Percentiles rank a stretch among this genome's conserved stretches.
phyloP scores from a whole-genome alignment of 1,284 basidiomycete genomes.

The Ustilago cynodontis region DNA sequence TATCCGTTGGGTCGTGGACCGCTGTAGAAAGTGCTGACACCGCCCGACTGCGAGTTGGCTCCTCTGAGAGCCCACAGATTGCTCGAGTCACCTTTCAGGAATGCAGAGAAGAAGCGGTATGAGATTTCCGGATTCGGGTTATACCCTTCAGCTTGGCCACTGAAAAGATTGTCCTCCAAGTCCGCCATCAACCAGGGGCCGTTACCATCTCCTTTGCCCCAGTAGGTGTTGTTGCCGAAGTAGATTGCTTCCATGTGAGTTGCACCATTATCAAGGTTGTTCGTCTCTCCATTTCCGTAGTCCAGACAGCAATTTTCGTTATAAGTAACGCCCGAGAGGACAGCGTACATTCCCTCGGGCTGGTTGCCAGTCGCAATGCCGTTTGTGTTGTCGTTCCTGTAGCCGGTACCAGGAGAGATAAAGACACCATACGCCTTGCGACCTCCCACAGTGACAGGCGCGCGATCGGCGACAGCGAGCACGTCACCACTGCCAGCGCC shows the following conservation, averaged over 20 bases:
- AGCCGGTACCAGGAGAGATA: constrained; percentile 18
- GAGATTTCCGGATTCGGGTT: constrained; percentile 24
- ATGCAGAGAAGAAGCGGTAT: constrained; percentile 22
- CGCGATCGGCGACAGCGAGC: constrained; percentile 16
- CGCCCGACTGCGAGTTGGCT: constrained; percentile 26
- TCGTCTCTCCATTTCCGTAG: constrained; percentile 38
- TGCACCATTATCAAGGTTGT: constrained; percentile 21
- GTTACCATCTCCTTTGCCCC: constrained; percentile 23
- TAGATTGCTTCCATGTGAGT: constrained; percentile 38
- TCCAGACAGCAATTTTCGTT: constrained; percentile 34
- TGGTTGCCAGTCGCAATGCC: constrained; percentile 41
- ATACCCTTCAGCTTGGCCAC: constrained; percentile 13
- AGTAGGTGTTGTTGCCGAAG: constrained; percentile 30
- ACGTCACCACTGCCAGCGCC: constrained; percentile 16
- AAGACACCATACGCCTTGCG: constrained; percentile 38
- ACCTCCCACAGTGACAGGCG: constrained; percentile 20
- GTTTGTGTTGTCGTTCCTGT: constrained; percentile 37
- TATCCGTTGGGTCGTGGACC: constrained; percentile 26
- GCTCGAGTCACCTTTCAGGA: constrained; percentile 37
- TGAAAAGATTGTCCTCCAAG: constrained; percentile 29
- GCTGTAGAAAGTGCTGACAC: constrained; percentile 21
- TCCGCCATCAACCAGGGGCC: constrained; percentile 35
- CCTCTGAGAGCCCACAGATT: constrained; percentile 29
- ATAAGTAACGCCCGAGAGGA: constrained; percentile 21
- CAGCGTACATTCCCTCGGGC: constrained; percentile 34